Conservation (phyloP, 1,284 basidiomycete species). For the Ustilago crameri region DNA sequence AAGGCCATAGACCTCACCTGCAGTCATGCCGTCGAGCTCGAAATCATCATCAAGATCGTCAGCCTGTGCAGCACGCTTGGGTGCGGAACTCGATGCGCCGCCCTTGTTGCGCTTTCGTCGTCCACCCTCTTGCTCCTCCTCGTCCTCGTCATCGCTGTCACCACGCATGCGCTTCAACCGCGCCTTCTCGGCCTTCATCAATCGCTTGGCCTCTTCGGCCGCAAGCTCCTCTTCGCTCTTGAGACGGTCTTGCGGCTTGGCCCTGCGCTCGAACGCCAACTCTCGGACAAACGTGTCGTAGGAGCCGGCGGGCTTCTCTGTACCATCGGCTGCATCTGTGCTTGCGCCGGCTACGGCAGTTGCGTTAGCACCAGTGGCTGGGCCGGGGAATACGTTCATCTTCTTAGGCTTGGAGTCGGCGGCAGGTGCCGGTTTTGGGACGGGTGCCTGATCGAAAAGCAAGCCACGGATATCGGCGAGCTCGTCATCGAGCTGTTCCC, state of each 20-base stretch:
- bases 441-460: conserved; percentile 69
- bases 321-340: conserved; percentile 5
- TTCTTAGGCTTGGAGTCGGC: conserved; percentile 37
- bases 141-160: conserved; percentile 72
- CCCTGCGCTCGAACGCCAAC: conserved; percentile 90
- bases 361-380: conserved; percentile 31
- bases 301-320: conserved; percentile 53
- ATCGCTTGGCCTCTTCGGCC: conserved; percentile 83
- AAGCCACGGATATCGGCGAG: conserved; percentile 84
- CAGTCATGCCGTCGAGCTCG: conserved; percentile 58
- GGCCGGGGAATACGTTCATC: conserved; percentile 32
- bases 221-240: conserved; percentile 97
- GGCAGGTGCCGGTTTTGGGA: conserved; percentile 29
- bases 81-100: conserved; percentile 38
- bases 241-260: conserved; percentile 92
- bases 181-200: conserved; percentile 86
- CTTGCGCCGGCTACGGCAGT: conserved; percentile 25
- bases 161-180: conserved; percentile 88
- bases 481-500: conserved; percentile 87
- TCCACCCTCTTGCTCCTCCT: conserved; percentile 65
- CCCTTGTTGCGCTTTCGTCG: conserved; percentile 63
- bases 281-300: conserved; percentile 94
- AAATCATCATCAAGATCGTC: conserved; percentile 97
- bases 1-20: conserved; percentile 59
- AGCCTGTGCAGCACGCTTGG: conserved; percentile 72